Evolutionary conservation across 306 rosid species (phyloP).

Genomic region (Myrica gale): DNA sequence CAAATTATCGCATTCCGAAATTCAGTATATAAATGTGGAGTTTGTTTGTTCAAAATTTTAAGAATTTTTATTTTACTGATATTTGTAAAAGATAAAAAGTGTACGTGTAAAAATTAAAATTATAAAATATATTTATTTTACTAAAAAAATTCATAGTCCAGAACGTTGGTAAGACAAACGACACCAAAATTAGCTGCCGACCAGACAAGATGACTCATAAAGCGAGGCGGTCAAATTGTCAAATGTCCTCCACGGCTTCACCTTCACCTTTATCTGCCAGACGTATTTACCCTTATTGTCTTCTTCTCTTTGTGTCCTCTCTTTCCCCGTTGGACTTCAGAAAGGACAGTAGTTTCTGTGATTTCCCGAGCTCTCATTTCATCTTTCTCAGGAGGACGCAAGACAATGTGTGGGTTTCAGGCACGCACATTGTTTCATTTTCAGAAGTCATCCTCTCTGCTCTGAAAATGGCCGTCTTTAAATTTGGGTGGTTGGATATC

Average conservation of each 20-base stretch:
- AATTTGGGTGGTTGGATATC: constrained; percentile 23
- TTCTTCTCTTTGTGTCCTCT: neutral
- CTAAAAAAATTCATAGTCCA: too few relatives aligned
- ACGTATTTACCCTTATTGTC: neutral
- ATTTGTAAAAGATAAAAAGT: too few relatives aligned
- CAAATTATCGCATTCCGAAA: too few relatives aligned
- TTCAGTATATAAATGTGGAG: too few relatives aligned
- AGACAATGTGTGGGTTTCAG: constrained; percentile 53
- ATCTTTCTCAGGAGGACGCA: constrained; percentile 37
- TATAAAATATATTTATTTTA: too few relatives aligned
- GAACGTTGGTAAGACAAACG: too few relatives aligned
- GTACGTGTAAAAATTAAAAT: too few relatives aligned
- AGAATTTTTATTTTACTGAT: too few relatives aligned
- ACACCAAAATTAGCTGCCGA: too few relatives aligned
- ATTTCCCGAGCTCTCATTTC: constrained; percentile 41
- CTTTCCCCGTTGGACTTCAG: constrained; percentile 35
- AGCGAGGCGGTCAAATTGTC: constrained; percentile 33
- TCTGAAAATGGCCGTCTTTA: constrained; percentile 33
- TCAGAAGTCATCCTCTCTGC: constrained; percentile 27
- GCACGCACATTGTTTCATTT: constrained; percentile 39
- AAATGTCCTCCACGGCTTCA: neutral
- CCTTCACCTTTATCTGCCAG: constrained; percentile 19
- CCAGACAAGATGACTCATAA: neutral
- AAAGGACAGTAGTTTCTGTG: constrained; percentile 40
- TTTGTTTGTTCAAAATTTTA: too few relatives aligned